Evolutionary conservation across 1,139 yeast genomes (phyloP), one percentile per base, ranked within the genome.

Genomic region (Yamadazyma siamensis): DNA sequence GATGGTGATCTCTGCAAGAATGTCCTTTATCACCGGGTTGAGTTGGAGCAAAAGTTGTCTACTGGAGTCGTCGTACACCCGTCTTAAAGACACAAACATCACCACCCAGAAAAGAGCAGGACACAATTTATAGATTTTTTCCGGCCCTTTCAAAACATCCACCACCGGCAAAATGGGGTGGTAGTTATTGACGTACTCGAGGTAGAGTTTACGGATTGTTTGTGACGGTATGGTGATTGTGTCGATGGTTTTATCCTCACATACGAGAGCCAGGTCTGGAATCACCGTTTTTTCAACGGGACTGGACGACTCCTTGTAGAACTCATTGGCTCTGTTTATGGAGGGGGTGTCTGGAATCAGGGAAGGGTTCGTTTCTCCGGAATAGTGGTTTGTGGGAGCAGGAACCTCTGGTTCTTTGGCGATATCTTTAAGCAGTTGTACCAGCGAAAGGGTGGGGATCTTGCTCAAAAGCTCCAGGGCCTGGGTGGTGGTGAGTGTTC

Each of bases 101-200:
- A 91, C 80, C 1, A 91, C 91, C 98, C 98, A 91, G 49, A 91
- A 91, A 15, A 91, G 62, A 2, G 94, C 80, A 0, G 96, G 96
- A 39, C 96, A 86, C 11, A 84, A 65, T 38, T 75, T 61, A 52
- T 84, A 84, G 6, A 89, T 73, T 31, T 77, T 63, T 44, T 87
- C 96, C 0, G 95, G 94, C 2, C 96, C 96, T 36, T 75, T 75
- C 5, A 66, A 43, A 2, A 89, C 72, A 49, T 89, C 95, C 3
- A 89, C 94, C 2, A 89, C 85, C 0, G 97, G 97, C 28, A 91
- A 53, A 31, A 85, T 80, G 1, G 86, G 84, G 52, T 91, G 96
- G 48, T 89, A 91, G 39, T 76, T 68, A 15, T 65, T 59, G 3
- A 81, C 82, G 50, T 79, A 91, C 49, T 87, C 96, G 23, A 65